Base-by-base conservation (phyloP, 2,329 filamentous ascomycete genomes). In the Ophiostoma himal-ulmi region DNA sequence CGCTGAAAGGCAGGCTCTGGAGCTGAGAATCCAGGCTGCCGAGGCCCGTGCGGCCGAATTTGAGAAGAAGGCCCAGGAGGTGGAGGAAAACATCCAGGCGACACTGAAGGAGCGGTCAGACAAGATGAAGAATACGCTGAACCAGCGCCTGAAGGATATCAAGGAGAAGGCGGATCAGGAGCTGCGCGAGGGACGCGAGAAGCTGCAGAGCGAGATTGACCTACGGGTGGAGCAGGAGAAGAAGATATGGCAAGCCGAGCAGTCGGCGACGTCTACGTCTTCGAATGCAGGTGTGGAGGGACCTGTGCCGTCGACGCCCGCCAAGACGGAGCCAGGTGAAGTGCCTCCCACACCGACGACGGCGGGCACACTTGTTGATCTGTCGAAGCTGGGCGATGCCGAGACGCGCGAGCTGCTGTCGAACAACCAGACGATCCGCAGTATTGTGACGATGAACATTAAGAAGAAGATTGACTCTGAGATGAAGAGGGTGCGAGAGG, bases 391-490 rank as follows among this genome's bases (percentile, higher is more conserved):
- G 26, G 80, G 77, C 64, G 88, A 89, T 73, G 80, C 81, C 1
- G 83, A 88, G 70, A 83, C 87, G 22, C 83, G 87, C 5, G 84
- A 86, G 52, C 80, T 89, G 70, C 77, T 89, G 62, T 79, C 83
- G 3, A 86, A 80, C 14, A 88, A 89, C 74, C 74, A 82, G 1
- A 88, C 85, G 0, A 80, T 87, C 44, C 87, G 86, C 77, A 83
- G 80, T 73, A 88, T 89, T 71, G 81, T 90, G 71, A 80, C 83
- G 13, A 82, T 80, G 52, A 90, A 90, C 26, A 86, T 92, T 69
- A 91, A 86, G 76, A 90, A 89, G 76, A 89, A 92, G 78, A 85
- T 92, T 36, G 87, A 89, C 14, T 80, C 82, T 1, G 85, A 93
- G 76, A 84, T 85, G n/a, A 83, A 86, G 71, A 89, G 85, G 76